Evolutionary conservation across 257 asterid species (phyloP).

Genomic region (Nemophila menziesii): DNA sequence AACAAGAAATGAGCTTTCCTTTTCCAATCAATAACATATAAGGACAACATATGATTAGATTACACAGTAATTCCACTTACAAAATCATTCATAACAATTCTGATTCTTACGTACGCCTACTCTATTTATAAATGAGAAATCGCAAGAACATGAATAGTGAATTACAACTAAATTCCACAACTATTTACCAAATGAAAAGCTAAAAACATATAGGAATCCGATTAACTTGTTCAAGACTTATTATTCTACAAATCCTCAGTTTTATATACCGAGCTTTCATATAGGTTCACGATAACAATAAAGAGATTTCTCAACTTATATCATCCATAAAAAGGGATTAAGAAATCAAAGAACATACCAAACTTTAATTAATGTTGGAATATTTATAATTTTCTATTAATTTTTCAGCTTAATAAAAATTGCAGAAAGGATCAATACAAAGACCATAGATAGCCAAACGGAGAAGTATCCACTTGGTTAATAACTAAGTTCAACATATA

Average conservation of each 20-base stretch:
- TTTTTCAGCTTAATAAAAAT: neutral
- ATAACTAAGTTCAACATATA: conserved; percentile 12
- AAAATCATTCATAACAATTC: conserved; percentile 5
- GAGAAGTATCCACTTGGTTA: conserved; percentile 16
- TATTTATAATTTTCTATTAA: neutral
- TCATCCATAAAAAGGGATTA: conserved; percentile 5
- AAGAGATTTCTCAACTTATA: neutral
- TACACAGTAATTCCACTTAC: conserved; percentile 7
- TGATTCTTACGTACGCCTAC: neutral
- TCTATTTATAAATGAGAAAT: neutral
- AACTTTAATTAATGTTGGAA: neutral
- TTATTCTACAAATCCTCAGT: conserved; percentile 19
- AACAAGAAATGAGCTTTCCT: conserved; percentile 23
- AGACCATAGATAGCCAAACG: conserved; percentile 6
- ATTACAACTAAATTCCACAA: neutral
- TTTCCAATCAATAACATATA: no score
- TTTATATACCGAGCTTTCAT: conserved; percentile 23
- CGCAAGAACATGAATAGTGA: neutral
- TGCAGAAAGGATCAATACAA: conserved; percentile 6
- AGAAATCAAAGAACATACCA: conserved; percentile 4
- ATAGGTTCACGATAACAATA: neutral
- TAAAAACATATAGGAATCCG: no score
- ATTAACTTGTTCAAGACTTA: conserved; percentile 4
- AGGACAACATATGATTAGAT: conserved; percentile 10
- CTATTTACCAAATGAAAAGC: neutral